phyloP scores from a whole-genome alignment of 108 stramenopile genomes.

The Aurantiochytrium sp. region DNA sequence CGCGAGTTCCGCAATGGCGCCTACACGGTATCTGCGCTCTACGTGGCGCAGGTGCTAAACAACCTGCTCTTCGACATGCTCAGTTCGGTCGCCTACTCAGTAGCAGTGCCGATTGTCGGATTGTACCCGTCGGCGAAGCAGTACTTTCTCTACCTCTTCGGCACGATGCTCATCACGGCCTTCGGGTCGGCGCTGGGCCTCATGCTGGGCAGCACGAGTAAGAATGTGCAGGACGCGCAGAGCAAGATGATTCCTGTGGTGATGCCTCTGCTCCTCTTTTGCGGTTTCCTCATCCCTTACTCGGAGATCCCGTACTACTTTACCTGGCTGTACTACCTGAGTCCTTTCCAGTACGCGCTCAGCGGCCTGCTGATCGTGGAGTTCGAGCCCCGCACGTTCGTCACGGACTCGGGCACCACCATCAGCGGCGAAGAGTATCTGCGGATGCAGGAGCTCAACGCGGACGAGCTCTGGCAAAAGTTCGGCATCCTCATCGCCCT shows the following conservation, averaged over 20 bases:
- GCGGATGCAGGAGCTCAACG: not conserved
- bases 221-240: not conserved
- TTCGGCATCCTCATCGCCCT: conserved; percentile 10
- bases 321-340: conserved; percentile 6
- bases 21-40: not conserved
- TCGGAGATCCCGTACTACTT: conserved; percentile 2
- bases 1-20: conserved; percentile 15
- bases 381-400: not conserved
- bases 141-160: not conserved
- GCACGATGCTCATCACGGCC: not conserved
- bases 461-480: conserved; percentile 8
- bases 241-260: conserved; percentile 1
- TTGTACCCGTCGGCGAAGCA: not conserved
- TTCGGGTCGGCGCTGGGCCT: not conserved
- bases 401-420: not conserved
- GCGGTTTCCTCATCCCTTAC: not conserved
- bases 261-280: not conserved
- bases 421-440: not conserved
- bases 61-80: not conserved
- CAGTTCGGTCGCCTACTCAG: not conserved
- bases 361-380: not conserved
- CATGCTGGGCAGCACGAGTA: not conserved
- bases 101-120: not conserved
- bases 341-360: not conserved
- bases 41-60: not conserved